These are phyloP conservation scores for Dactylis glomerata DNA, from an alignment of 176 grass and related monocot species.

Conservation along the genomic window DNA sequence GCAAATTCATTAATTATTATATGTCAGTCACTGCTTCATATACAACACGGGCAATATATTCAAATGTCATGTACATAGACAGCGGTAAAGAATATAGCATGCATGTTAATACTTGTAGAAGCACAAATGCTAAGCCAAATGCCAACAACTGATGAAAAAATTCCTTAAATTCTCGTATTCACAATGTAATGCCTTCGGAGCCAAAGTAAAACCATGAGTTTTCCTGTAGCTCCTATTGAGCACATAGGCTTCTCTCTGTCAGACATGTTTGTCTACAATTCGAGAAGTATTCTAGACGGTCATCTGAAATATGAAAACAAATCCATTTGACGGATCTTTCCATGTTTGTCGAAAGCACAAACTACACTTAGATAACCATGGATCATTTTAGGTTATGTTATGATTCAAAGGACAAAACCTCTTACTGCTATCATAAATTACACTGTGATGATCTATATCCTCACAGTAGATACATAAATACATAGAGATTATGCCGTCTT, in stretches of 20 bases:
- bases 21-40: constrained; percentile 17
- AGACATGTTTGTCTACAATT: constrained; percentile 12
- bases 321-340: neutral
- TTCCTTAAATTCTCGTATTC: too few relatives aligned
- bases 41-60: neutral
- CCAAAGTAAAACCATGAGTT: neutral
- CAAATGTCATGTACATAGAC: neutral
- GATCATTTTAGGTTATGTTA: neutral
- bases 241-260: neutral
- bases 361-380: constrained; percentile 13
- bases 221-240: neutral
- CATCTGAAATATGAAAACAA: constrained; percentile 11
- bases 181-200: neutral
- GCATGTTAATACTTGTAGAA: neutral
- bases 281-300: neutral
- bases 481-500: neutral
- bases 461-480: neutral
- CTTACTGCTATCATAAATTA: constrained; percentile 13
- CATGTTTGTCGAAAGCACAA: neutral
- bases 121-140: neutral
- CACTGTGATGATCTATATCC: neutral
- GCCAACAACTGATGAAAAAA: neutral
- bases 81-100: neutral
- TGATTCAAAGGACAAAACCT: neutral
- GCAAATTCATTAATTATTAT: constrained; percentile 42